These are phyloP conservation scores for Serpula lacrymans DNA, from an alignment of 768 basidiomycete genomes.

Conservation along the genomic window DNA sequence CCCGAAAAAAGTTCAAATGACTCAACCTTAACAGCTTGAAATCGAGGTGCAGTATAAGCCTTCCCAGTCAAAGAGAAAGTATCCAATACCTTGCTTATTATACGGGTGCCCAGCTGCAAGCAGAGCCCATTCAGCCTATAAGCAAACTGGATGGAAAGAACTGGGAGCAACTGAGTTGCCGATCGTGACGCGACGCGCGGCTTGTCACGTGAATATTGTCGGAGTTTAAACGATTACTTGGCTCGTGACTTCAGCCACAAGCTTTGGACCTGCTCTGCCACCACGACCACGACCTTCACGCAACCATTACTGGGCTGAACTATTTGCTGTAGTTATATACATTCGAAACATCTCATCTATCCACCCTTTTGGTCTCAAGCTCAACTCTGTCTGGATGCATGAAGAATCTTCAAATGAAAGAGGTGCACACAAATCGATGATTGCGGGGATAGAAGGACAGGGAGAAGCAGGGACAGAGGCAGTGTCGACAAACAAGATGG, in stretches of 20 bases:
- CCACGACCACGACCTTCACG: constrained; percentile 18
- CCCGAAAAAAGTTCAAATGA: too few relatives aligned
- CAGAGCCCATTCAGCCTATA: neutral
- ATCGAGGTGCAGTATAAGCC: too few relatives aligned
- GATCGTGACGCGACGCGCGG: constrained; percentile 1
- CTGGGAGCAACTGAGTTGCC: neutral
- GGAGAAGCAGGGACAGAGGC: neutral
- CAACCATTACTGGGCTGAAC: neutral
- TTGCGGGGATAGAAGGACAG: constrained; percentile 5
- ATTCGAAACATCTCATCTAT: too few relatives aligned
- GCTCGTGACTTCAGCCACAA: constrained; percentile 1
- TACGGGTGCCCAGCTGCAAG: too few relatives aligned
- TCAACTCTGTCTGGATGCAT: constrained; percentile 12
- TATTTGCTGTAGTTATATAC: too few relatives aligned
- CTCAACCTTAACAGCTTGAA: too few relatives aligned
- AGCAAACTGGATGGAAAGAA: neutral
- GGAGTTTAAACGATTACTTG: constrained; percentile 16
- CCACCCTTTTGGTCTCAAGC: too few relatives aligned
- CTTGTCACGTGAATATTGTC: constrained; percentile 17
- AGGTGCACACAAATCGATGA: constrained; percentile 4
- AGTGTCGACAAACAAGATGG: constrained; percentile 1
- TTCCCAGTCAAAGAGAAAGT: too few relatives aligned
- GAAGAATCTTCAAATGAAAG: constrained; percentile 9
- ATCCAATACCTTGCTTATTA: constrained; percentile 2
- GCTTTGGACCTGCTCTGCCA: constrained; percentile 17